Conservation (phyloP, 139 green algal species). For the Chlamydomonas sp. region DNA sequence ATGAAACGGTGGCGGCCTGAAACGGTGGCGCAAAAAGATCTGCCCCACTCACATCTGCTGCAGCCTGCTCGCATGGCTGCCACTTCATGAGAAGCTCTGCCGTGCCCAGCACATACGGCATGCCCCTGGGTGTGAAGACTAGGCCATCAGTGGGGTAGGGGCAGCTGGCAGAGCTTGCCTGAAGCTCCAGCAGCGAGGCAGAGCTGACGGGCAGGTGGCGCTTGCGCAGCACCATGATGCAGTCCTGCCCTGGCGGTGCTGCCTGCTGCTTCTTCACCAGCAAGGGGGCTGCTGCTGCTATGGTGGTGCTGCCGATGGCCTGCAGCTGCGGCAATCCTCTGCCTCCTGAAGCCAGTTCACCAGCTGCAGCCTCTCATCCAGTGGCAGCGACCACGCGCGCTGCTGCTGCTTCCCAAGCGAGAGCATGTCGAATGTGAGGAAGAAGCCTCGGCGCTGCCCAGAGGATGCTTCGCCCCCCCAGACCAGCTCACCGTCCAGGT, state of each 20-base stretch:
- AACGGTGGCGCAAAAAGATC: neutral
- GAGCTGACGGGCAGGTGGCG: conserved; percentile 12
- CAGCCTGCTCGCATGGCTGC: neutral
- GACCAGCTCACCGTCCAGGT: conserved; percentile 34
- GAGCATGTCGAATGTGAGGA: conserved; percentile 28
- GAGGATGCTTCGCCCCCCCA: conserved; percentile 18
- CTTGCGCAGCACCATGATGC: conserved; percentile 20
- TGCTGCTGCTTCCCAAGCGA: conserved; percentile 8
- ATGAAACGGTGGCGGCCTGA: neutral
- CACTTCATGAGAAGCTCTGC: conserved; percentile 22
- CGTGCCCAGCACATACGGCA: conserved; percentile 32
- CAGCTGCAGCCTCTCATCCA: neutral
- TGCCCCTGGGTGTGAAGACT: conserved; percentile 25
- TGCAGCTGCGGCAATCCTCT: too few relatives aligned
- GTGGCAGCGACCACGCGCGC: too few relatives aligned
- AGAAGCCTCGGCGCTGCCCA: conserved; percentile 18
- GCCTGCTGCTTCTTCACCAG: conserved; percentile 33
- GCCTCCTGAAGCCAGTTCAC: too few relatives aligned
- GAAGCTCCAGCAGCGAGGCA: neutral
- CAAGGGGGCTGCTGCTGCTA: too few relatives aligned
- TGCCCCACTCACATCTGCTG: neutral
- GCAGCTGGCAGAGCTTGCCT: too few relatives aligned
- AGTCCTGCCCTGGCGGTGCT: conserved; percentile 1
- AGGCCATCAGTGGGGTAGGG: conserved; percentile 30
- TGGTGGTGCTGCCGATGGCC: too few relatives aligned